These are phyloP conservation scores for Leptographium radiaticola DNA, from an alignment of 2,329 filamentous ascomycete species.

Conservation along the genomic window DNA sequence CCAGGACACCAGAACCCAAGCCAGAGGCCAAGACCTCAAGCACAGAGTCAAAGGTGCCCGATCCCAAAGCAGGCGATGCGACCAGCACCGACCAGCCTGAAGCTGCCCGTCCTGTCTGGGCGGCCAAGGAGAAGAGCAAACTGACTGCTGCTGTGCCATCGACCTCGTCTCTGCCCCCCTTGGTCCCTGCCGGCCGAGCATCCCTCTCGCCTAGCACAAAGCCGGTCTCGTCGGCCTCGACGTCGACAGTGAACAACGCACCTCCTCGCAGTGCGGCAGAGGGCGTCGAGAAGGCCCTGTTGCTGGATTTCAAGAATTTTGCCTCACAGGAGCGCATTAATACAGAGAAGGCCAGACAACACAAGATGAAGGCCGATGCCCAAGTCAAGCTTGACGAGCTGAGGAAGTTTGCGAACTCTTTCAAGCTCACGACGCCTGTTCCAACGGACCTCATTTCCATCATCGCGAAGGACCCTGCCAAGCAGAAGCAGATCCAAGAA, in stretches of 20 bases:
- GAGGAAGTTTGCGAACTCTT: conserved; percentile 86
- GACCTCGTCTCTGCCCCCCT: conserved; percentile 12
- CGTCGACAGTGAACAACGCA: conserved; percentile 14
- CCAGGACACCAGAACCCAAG: conserved; percentile 22
- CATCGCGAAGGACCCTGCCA: conserved; percentile 88
- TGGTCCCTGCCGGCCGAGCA: conserved; percentile 25
- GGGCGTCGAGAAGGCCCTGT: conserved; percentile 48
- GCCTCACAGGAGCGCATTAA: conserved; percentile 42
- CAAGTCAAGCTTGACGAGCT: conserved; percentile 87
- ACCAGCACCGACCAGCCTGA: background rate
- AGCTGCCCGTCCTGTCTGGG: conserved; percentile 1
- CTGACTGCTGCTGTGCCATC: background rate
- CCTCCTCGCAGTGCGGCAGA: conserved; percentile 39
- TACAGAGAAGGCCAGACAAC: conserved; percentile 41
- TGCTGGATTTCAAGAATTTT: conserved; percentile 52
- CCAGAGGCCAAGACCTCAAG: conserved; percentile 14
- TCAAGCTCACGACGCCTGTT: conserved; percentile 88
- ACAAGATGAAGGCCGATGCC: conserved; percentile 60
- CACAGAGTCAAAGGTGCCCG: conserved; percentile 1
- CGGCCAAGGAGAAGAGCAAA: background rate
- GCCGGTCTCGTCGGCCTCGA: conserved; percentile 4
- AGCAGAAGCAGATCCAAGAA: conserved; percentile 85
- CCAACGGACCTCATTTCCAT: conserved; percentile 87
- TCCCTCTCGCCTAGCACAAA: conserved; percentile 28
- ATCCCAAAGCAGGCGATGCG: background rate